Base-by-base conservation (phyloP, 257 asterid genomes). In the Paulownia fortunei region DNA sequence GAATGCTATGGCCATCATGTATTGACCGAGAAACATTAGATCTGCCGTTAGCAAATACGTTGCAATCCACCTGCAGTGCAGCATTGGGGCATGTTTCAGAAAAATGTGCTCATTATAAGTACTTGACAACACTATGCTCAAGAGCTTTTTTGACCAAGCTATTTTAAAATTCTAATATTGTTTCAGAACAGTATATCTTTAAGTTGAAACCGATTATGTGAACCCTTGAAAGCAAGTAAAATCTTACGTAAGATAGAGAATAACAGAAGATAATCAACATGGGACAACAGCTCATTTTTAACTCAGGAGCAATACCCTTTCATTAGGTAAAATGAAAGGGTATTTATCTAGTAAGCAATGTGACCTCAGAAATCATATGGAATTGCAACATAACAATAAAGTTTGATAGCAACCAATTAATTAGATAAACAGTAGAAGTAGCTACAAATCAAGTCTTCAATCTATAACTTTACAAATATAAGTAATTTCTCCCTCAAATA, bases 11-110 rank as follows among this genome's bases (percentile, higher is more conserved):
- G 73, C 74, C 78, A 74, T 81, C 89, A 46, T 70, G 72, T 64
- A 79, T 72, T 54, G 82, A 51, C 61, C 74, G 91, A 27, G 93
- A 87, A 5, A 79, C 76, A 72, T 82, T 81, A 42, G 88, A 83
- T 69, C 87, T 76, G 19, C 89, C 89, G 83, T 88, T 86, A 21
- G 79, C 76, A 44, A 86, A 90, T 76, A 76, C 81, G 52, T 82
- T 81, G 87, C 78, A 90, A 74, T 89, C 97, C 59, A 92, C 93
- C 98, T 94, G 88, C 61, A 49, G 60, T 30, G 58, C 58, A 81
- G 66, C 36, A 60, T 23, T 62, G 51, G 12, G 60, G 47, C 54
- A 61, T 12, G 15, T 65, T 41, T 73, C 51, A 81, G 75, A 71
- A 41, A 34, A 12, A 60, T 39, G 3, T 18, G 69, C 32, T 63